Base-by-base conservation (phyloP, 1,284 basidiomycete genomes). In the Melampsora medusae region DNA sequence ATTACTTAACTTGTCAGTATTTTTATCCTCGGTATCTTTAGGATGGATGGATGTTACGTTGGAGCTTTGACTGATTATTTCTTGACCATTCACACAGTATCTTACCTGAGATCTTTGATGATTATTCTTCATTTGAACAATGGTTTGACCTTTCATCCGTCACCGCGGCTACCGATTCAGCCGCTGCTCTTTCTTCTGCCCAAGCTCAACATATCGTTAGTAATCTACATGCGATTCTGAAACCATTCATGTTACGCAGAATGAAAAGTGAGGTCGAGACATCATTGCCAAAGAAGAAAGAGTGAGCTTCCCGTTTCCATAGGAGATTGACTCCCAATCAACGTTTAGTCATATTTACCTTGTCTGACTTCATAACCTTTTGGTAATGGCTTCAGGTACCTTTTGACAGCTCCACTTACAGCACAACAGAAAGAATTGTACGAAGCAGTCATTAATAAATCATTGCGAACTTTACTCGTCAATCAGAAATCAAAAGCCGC, bases 231-330 rank as follows among this genome's bases (percentile, higher is more conserved):
- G 88, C 89, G 1, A 93, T 98, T 79, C 88, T 99, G 53, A 93
- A 94, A 79, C 96, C 96, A 0, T 98, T 97, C 86, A 87, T 98
- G n/a, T 86, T 98, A 0, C 89, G 95, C 10, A 89, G 95, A 22
- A 86, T 97, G 78, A 98, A 98, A 83, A 89, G 86, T 25, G 96
- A 99, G 78, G 95, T 98, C 10, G 92, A 94, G 82, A 87, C 88
- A 71, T 87, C 88, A 69, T 86, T 98, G 10, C 87, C 87, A 12
- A 85, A 85, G 19, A 97, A 97, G 86, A 97, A 96, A 84, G 95
- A 97, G 84, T 97, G 79, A 49, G 78, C 80, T 31, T 5, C 9
- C 7, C 25, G 12, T 46, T 16, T 46, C 10, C 42, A 46, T 10
- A 16, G 3, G 42, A 46, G 42, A 46, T 10, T 46, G 12, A 46